Base-by-base conservation (phyloP, 1,284 basidiomycete genomes). In the Rhodotorula sp. region DNA sequence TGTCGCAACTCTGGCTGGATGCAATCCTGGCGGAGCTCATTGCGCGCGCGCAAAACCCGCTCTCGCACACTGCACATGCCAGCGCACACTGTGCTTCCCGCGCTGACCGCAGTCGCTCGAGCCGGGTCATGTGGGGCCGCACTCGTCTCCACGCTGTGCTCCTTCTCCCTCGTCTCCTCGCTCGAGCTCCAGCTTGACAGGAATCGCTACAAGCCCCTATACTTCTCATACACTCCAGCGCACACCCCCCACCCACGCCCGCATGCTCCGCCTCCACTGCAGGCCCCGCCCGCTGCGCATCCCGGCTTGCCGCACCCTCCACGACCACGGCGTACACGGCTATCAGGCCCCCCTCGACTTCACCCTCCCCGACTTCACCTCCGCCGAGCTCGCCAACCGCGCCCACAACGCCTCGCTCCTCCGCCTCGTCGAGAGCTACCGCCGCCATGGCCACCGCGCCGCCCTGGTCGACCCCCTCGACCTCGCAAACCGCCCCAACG, bases 401-500 rank as follows among this genome's bases (percentile, higher is more conserved):
- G 85, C 85, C 25, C 80, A 81, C 17, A 93, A 94, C 78, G 91
- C 92, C 0, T 84, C 90, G 3, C 82, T 96, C 22, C 83, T 95
- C 48, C 89, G 93, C 54, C 94, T 94, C 79, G 91, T 93, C 25
- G 93, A 95, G 80, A 89, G 90, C 19, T 86, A 94, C 74, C 86
- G 93, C 36, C 88, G 85, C 0, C 90, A 91, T 77, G 90, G 90
- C 0, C 91, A 92, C 78, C 86, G 90, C 55, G 90, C 92, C 22
- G 91, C 90, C 0, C 85, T 87, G 66, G 90, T 95, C 59, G 92
- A 96, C 79, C 93, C 93, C 0, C 83, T 95, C 34, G 91, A 92
- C 81, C 82, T 95, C 60, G 89, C 94, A 56, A 88, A 91, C 69
- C 87, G 92, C 44, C 91, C 94, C 78, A 88, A 89, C 78, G 91